A percentile compares a stretch with the other conserved stretches of the same genome.
Conservation (phyloP, 2,329 filamentous ascomycete genomes). For the Cladosporium halotolerans region DNA sequence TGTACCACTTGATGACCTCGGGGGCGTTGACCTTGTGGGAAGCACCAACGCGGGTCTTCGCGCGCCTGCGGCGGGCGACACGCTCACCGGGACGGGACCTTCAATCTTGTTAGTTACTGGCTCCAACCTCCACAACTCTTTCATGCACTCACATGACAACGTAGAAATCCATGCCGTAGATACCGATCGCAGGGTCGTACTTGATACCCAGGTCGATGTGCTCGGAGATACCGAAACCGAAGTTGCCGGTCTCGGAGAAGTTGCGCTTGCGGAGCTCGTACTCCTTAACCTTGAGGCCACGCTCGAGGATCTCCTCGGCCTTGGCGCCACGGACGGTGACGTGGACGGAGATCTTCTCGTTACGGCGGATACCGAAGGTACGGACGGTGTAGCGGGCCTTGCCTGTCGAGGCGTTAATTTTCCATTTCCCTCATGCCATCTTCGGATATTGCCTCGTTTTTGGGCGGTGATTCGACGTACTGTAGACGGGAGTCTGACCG, state of each 20-base stretch:
- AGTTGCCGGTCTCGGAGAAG: slow-evolving; percentile 99
- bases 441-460: background rate
- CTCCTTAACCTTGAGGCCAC: slow-evolving; percentile 99
- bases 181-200: slow-evolving; percentile 97
- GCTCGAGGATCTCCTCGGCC: slow-evolving; percentile 99
- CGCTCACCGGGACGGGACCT: slow-evolving; percentile 96
- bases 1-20: slow-evolving; percentile 98
- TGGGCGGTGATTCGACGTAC: slow-evolving; percentile 48
- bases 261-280: slow-evolving; percentile 99
- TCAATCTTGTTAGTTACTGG: slow-evolving; percentile 27
- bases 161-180: slow-evolving; percentile 99
- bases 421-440: slow-evolving; percentile 3
- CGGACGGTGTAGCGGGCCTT: slow-evolving; percentile 99
- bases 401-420: slow-evolving; percentile 49
- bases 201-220: slow-evolving; percentile 99
- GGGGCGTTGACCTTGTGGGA: slow-evolving; percentile 88
- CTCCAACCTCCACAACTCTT: background rate
- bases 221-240: slow-evolving; percentile 99
- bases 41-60: slow-evolving; percentile 77
- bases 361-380: slow-evolving; percentile 99
- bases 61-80: slow-evolving; percentile 88
- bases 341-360: slow-evolving; percentile 99
- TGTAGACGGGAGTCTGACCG: slow-evolving; percentile 99
- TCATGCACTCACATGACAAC: slow-evolving; percentile 75
- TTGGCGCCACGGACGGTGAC: slow-evolving; percentile 98